Base-by-base conservation (phyloP, 331 rosid species). In the Rhamnella rubrinervis region DNA sequence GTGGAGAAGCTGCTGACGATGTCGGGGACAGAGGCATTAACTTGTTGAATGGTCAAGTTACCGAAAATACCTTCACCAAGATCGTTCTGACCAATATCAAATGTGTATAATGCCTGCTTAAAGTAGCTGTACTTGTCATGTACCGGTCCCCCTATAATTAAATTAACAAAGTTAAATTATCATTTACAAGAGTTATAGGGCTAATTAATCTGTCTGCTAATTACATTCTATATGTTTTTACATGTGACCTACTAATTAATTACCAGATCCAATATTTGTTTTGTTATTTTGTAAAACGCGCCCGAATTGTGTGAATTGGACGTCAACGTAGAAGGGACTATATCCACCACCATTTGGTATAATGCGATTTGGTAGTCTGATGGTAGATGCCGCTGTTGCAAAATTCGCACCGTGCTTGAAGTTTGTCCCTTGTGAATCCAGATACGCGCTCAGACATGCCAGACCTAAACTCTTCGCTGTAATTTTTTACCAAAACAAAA, bases 11-110 rank as follows among this genome's bases (percentile, higher is more conserved):
- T 63, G 7, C 52, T 14, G 44, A 83, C 10, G 39, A 81, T 70
- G 57, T 81, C 80, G 0, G 80, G 87, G 14, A 85, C 13, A 58
- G 86, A 77, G 15, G 72, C 80, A 19, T 63, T 80, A 18, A 86
- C 72, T 82, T 85, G 67, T 21, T 50, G 57, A 19, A 76, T 0
- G 41, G 80, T 72, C 68, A 6, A 11, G 59, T 79, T 77, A 41
- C 38, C 7, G 2, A 67, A 55, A 57, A 81, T 20, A 1, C 73
- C 77, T 52, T 71, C 76, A 1, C 23, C 63, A 10, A 86, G 79
- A 67, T 88, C 91, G 71, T 88, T 88, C 64, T 84, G 91, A 59
- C 89, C 95, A 10, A 85, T 88, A 38, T 88, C 91, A 47, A 81
- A 85, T 46, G 89, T 83, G 87, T 81, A 88, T 39, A 88, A 66